phyloP scores from a whole-genome alignment of 495 filamentous ascomycete genomes.

The Penicillium desertorum region DNA sequence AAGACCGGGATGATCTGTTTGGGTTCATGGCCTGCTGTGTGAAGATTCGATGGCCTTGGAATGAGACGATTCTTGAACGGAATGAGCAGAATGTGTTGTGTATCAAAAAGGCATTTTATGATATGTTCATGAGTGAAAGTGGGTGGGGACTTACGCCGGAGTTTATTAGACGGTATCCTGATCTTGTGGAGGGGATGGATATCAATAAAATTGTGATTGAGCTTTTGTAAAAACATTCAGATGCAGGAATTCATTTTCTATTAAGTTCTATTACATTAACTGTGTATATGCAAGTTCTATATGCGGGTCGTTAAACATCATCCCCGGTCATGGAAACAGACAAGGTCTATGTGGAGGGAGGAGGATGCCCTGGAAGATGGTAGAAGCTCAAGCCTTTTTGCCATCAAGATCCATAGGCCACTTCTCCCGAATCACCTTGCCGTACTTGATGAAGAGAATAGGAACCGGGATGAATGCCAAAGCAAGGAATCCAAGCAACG shows the following conservation, averaged over 20 bases:
- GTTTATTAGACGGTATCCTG: slow-evolving; percentile 28
- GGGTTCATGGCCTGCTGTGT: slow-evolving; percentile 30
- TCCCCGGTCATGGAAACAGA: neutral
- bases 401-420: slow-evolving; percentile 13
- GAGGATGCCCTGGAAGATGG: neutral
- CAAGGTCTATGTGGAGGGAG: neutral
- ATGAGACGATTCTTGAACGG: slow-evolving; percentile 27
- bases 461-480: slow-evolving; percentile 41
- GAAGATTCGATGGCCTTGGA: slow-evolving; percentile 36
- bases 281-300: neutral
- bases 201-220: slow-evolving; percentile 21
- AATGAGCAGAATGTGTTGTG: slow-evolving; percentile 24
- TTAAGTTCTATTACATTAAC: neutral
- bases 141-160: slow-evolving; percentile 36
- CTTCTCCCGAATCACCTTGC: slow-evolving; percentile 19
- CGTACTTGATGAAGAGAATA: slow-evolving; percentile 26
- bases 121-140: slow-evolving; percentile 26
- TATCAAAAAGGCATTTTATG: slow-evolving; percentile 23
- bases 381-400: neutral
- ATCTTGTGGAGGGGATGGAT: slow-evolving; percentile 25
- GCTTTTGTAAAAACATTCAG: slow-evolving; percentile 7
- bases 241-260: neutral
- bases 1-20: slow-evolving; percentile 23
- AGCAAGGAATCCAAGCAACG: slow-evolving; percentile 57
- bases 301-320: neutral